Evolutionary conservation across 2,329 filamentous ascomycete species (phyloP), one percentile per base, ranked within the genome.

Genomic region (Penicillium sp.): DNA sequence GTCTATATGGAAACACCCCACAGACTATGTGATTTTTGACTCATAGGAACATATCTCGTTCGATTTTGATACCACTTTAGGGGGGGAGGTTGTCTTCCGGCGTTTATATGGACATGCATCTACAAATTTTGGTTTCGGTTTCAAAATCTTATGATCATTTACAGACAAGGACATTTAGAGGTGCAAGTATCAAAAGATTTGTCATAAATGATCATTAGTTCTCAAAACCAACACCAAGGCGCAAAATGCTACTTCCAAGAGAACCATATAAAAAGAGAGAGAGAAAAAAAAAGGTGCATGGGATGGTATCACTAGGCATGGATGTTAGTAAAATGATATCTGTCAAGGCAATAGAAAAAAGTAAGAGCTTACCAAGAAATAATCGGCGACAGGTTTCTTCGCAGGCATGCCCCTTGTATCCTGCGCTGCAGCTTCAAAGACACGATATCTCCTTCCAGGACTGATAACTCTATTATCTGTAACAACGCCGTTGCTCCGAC

Each of bases 381-480:
- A 99, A 77, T 97, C 93, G 14, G 92, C 92, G 51, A 96, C 91
- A 3, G 94, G 94, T 76, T 97, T 97, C 83, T 99, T 99, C 3
- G 94, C 94, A 57, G 94, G 94, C 94, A 99, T 99, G 5, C 94
- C 94, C 66, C 94, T 84, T 2, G 89, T 92, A 74, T 97, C 94
- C 77, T 99, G 94, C 50, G 94, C 92, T 52, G 94, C 94, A 0
- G 94, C 94, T 69, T 97, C 92, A 72, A 99, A 99, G 10, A 99
- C 93, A 35, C 93, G 82, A 76, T 99, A 99, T 64, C 94, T 81
- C 67, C 94, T 83, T 3, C 92, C 94, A 1, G 94, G 94, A 1
- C 92, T 92, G 42, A 78, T 69, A 35, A 79, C 74, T 37, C 81
- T 72, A 73, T 78, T 56, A 78, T 79, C 26, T 69, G 75, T 66